A percentile compares a stretch with the other conserved stretches of the same genome.
Evolutionary conservation across 805 yeast genomes (phyloP).

Genomic region (Pichia ethanolica): DNA sequence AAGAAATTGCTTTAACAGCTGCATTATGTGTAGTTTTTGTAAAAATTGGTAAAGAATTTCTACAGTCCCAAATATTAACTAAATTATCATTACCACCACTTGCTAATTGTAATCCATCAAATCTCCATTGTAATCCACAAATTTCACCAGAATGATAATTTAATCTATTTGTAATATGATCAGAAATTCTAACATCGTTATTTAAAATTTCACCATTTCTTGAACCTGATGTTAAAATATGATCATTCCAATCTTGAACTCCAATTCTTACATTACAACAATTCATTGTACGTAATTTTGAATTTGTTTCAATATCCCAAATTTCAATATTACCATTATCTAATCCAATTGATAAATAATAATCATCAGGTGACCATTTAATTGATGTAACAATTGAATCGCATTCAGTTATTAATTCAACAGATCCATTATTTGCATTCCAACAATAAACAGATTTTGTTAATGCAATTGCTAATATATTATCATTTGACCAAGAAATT

Average conservation of each 20-base stretch:
- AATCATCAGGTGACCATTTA: conserved; percentile 88
- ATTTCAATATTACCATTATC: conserved; percentile 81
- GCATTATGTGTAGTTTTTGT: conserved; percentile 79
- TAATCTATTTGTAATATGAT: conserved; percentile 58
- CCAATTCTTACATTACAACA: conserved; percentile 74
- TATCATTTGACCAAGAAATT: conserved; percentile 79
- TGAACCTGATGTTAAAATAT: conserved; percentile 79
- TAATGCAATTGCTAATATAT: conserved; percentile 81
- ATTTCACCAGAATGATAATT: conserved; percentile 78
- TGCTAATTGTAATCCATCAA: conserved; percentile 79
- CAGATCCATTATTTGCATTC: conserved; percentile 83
- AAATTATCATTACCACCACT: conserved; percentile 93
- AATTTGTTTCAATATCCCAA: conserved; percentile 81
- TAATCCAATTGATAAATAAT: conserved; percentile 75
- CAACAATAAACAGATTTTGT: conserved; percentile 81
- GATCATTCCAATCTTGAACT: conserved; percentile 78
- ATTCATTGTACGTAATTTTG: conserved; percentile 72
- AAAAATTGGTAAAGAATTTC: conserved; percentile 61
- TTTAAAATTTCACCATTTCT: conserved; percentile 77
- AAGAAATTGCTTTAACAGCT: conserved; percentile 89
- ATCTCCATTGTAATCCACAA: conserved; percentile 83
- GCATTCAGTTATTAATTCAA: conserved; percentile 54
- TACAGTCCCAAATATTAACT: conserved; percentile 88
- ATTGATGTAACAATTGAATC: conserved; percentile 59
- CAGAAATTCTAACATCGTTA: conserved; percentile 82